A percentile compares a stretch with the other conserved stretches of the same genome.
These are phyloP conservation scores for Volvox africanus DNA, from an alignment of 139 green algal genomes.

Conservation along the genomic window DNA sequence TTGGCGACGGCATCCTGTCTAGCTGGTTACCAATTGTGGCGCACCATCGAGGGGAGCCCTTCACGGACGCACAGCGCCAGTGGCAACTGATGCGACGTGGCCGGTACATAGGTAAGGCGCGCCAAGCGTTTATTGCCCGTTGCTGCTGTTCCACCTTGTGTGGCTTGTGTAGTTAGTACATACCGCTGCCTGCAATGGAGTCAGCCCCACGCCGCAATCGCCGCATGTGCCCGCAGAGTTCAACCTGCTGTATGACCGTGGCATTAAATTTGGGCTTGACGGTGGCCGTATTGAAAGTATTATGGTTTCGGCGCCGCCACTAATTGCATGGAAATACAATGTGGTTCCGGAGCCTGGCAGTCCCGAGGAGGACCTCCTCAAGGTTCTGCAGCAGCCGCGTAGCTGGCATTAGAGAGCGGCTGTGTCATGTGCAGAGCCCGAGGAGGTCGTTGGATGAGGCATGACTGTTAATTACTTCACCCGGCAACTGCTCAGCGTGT, in stretches of 20 bases:
- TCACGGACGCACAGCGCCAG: slow-evolving; percentile 79
- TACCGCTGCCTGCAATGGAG: too few species aligned
- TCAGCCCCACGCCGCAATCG: too few species aligned
- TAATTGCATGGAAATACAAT: slow-evolving; percentile 91
- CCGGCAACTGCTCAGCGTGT: too few species aligned
- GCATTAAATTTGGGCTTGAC: slow-evolving; percentile 91
- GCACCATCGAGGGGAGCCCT: slow-evolving; percentile 53
- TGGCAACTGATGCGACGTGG: slow-evolving; percentile 94
- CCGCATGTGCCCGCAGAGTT: slow-evolving; percentile 80
- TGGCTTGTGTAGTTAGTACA: too few species aligned
- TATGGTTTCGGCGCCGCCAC: slow-evolving; percentile 95
- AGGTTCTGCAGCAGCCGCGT: slow-evolving; percentile 75
- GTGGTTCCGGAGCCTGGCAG: slow-evolving; percentile 71
- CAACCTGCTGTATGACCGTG: slow-evolving; percentile 98
- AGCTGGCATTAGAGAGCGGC: neutral
- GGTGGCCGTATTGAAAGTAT: slow-evolving; percentile 93
- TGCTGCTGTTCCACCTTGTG: too few species aligned
- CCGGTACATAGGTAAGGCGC: slow-evolving; percentile 81
- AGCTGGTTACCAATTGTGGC: slow-evolving; percentile 84
- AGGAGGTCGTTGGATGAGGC: too few species aligned
- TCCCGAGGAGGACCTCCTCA: slow-evolving; percentile 74
- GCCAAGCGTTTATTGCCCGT: too few species aligned
- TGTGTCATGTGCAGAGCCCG: neutral
- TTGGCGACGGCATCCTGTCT: slow-evolving; percentile 74
- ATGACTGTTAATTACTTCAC: too few species aligned